These are phyloP conservation scores for Starmera pachycereana DNA, from an alignment of 805 yeast species.

Conservation along the genomic window DNA sequence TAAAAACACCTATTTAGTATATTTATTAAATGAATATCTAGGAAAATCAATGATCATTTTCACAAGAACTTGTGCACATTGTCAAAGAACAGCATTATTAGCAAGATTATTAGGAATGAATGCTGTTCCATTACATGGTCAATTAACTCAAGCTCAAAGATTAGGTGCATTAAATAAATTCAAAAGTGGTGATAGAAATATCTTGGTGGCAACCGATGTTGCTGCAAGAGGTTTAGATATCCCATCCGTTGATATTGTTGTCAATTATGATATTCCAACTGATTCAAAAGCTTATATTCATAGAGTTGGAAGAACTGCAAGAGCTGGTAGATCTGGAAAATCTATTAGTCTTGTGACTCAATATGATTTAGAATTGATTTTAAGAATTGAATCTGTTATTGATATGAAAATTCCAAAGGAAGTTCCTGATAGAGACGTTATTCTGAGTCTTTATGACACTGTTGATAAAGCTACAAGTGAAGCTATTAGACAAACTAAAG, in stretches of 20 bases:
- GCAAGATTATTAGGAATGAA: constrained; percentile 75
- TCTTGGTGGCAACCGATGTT: constrained; percentile 74
- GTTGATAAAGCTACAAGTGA: constrained; percentile 90
- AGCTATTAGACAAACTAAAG: constrained; percentile 46
- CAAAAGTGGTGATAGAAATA: constrained; percentile 59
- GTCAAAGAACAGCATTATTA: constrained; percentile 79
- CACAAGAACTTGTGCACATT: constrained; percentile 91
- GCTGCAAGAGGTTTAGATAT: constrained; percentile 88
- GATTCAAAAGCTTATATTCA: constrained; percentile 80
- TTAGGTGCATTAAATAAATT: constrained; percentile 74
- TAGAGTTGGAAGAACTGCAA: constrained; percentile 92
- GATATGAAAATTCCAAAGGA: constrained; percentile 80
- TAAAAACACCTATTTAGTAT: constrained; percentile 80
- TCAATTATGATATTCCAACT: constrained; percentile 73
- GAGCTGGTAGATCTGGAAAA: constrained; percentile 86
- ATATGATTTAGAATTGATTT: constrained; percentile 81
- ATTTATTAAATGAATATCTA: constrained; percentile 66
- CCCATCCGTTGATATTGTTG: constrained; percentile 67
- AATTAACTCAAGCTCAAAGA: constrained; percentile 74
- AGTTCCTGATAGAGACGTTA: constrained; percentile 64
- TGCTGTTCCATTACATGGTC: constrained; percentile 93
- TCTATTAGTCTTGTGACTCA: constrained; percentile 87
- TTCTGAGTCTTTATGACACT: constrained; percentile 68
- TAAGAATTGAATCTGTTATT: constrained; percentile 82
- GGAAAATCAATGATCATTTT: constrained; percentile 88